Evolutionary conservation across 2,329 filamentous ascomycete genomes (phyloP).

Genomic region (Ophiostoma montium): DNA sequence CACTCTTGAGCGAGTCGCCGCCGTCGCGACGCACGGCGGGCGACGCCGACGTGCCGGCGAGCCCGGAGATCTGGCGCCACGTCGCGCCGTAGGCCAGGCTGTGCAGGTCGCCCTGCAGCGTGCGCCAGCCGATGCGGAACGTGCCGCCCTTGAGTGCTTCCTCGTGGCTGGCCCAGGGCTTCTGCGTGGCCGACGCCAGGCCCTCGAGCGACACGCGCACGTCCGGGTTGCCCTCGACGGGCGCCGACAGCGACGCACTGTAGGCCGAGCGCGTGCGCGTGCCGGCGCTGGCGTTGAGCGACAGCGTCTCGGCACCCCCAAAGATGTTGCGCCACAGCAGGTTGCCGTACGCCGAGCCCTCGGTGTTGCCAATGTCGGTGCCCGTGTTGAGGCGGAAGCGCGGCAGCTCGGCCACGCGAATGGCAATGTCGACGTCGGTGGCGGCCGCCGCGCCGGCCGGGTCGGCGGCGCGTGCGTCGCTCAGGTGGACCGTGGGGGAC

Average conservation of each 20-base stretch:
- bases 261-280: constrained; percentile 88
- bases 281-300: constrained; percentile 73
- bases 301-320: constrained; percentile 81
- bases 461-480: constrained; percentile 55
- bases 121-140: constrained; percentile 60
- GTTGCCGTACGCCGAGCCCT: constrained; percentile 86
- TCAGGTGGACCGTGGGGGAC: constrained; percentile 68
- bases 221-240: constrained; percentile 73
- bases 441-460: constrained; percentile 55
- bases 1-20: constrained; percentile 51
- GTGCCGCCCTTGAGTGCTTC: constrained; percentile 70
- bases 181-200: constrained; percentile 70
- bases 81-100: constrained; percentile 66
- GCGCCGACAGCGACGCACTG: constrained; percentile 70
- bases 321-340: constrained; percentile 82
- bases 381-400: constrained; percentile 83
- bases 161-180: constrained; percentile 88
- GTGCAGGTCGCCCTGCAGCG: constrained; percentile 45
- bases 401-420: constrained; percentile 66
- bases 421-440: constrained; percentile 67
- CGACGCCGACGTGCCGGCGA: constrained; percentile 55
- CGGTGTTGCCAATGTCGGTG: constrained; percentile 84
- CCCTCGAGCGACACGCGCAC: constrained; percentile 65
- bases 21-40: constrained; percentile 72
- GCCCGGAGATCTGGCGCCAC: constrained; percentile 79